phyloP scores from a whole-genome alignment of 345 rosid genomes.

The Citrus cavaleriei region DNA sequence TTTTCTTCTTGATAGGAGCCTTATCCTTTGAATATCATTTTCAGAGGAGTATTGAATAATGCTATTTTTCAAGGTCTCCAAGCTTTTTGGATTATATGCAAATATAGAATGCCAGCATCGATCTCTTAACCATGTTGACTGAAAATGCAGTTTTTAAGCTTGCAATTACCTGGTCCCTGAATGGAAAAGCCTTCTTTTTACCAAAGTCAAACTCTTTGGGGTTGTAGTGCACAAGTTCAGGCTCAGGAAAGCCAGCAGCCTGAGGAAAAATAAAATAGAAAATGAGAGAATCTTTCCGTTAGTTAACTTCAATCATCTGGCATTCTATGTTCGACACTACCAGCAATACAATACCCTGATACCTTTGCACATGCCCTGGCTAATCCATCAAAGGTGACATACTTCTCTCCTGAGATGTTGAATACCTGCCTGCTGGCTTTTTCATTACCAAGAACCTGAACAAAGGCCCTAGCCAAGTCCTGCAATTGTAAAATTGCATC shows the following conservation, averaged over 20 bases:
- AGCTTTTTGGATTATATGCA: neutral
- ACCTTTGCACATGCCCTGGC: slow-evolving; percentile 98
- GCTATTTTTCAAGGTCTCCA: neutral
- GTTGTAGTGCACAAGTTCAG: slow-evolving; percentile 79
- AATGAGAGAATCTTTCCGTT: neutral
- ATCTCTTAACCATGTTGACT: neutral
- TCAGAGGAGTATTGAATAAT: neutral
- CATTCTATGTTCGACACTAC: neutral
- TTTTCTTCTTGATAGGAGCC: neutral
- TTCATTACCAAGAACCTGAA: slow-evolving; percentile 72
- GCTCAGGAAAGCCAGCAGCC: slow-evolving; percentile 98
- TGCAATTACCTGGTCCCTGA: slow-evolving; percentile 83
- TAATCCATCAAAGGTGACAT: slow-evolving; percentile 85
- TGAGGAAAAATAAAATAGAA: slow-evolving; percentile 18
- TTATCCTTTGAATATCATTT: neutral
- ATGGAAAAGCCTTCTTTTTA: slow-evolving; percentile 96
- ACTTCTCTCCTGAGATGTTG: slow-evolving; percentile 92
- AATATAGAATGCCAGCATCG: neutral
- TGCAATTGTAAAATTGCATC: slow-evolving; percentile 25
- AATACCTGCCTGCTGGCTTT: slow-evolving; percentile 85
- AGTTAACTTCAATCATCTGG: neutral
- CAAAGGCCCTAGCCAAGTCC: slow-evolving; percentile 87
- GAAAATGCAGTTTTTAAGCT: neutral
- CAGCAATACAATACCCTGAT: neutral
- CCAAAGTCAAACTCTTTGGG: slow-evolving; percentile 94